Evolutionary conservation across 164 flowering plant genomes (phyloP), one percentile per base, ranked within the genome.

Genomic region (Aristolochia californica): DNA sequence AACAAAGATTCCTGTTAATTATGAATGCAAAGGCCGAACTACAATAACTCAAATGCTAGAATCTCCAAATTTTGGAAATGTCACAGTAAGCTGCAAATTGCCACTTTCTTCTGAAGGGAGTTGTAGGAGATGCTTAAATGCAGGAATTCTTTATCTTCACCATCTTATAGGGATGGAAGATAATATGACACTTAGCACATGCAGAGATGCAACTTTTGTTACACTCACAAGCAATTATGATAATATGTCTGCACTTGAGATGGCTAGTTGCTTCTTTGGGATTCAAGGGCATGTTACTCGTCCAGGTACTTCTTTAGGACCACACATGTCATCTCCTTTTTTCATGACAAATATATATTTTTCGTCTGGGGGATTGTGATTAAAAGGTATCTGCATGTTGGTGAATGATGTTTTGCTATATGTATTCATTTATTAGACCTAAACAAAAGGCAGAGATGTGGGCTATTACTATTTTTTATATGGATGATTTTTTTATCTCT

Each of bases 131-230:
- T 94, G 99, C 73, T 55, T 90, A 63, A 87, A 86, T 78, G 80
- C 93, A 66, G 83, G 84, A 30, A 79, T 90, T 45, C 18, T 68
- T 2, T 88, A 80, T 65, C 88, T 94, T 58, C 91, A 70, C 49
- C 78, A 64, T 55, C 73, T 83, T 43, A 60, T 84, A 21, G 91
- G 86, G 55, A 65, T 75, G 13, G 79, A 78, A 56, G 76, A 72
- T 71, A 94, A 88, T 70, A 43, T 82, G 69, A 90, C 95, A 52
- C 69, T 90, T 67, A 94, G 80, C 64, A 86, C 88, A 48, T 94
- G 97, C 72, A 75, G 96, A 21, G 96, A 88, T 84, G 97, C 99
- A 58, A 80, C 91, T 64, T 94, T 83, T 77, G 85, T 72, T 63
- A 73, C 95, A 38, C 77, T 94, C 62, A 87, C 91, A 48, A 94